Conservation (phyloP, 2,329 filamentous ascomycete species). For the Neoscytalidium dimidiatum region DNA sequence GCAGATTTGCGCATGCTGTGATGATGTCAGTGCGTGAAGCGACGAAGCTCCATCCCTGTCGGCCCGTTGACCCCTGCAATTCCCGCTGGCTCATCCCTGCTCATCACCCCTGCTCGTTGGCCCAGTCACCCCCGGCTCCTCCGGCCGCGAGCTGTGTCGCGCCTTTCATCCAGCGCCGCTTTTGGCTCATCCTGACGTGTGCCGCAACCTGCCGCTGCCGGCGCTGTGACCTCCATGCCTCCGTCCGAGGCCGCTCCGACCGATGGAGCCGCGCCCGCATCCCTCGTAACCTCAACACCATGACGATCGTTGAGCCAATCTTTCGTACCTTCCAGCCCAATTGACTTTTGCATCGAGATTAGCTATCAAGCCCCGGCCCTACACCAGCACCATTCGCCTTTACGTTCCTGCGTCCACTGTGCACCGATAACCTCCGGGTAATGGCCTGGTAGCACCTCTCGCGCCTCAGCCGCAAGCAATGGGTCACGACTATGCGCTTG, state of each 20-base stretch:
- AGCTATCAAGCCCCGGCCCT: neutral
- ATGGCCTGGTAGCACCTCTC: conserved; percentile 16
- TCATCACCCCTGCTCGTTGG: neutral
- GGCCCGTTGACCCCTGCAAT: neutral
- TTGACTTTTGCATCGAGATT: neutral
- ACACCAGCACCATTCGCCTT: neutral
- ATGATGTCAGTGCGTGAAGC: neutral
- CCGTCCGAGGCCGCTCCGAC: neutral
- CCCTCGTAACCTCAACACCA: conserved; percentile 7
- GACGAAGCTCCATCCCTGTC: neutral
- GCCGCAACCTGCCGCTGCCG: no score
- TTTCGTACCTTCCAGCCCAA: neutral
- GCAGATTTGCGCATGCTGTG: neutral
- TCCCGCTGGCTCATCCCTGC: neutral
- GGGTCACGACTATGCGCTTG: conserved; percentile 63
- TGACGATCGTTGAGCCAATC: neutral
- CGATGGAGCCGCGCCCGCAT: neutral
- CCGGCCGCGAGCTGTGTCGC: neutral
- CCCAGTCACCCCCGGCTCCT: neutral
- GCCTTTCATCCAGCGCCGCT: neutral
- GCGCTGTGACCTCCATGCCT: neutral
- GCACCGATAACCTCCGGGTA: conserved; percentile 18
- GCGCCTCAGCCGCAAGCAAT: conserved; percentile 39
- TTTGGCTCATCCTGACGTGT: conserved; percentile 4
- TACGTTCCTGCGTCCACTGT: neutral